These are phyloP conservation scores for Fusarium austroafricanum DNA, from an alignment of 2,329 filamentous ascomycete genomes.

Conservation along the genomic window DNA sequence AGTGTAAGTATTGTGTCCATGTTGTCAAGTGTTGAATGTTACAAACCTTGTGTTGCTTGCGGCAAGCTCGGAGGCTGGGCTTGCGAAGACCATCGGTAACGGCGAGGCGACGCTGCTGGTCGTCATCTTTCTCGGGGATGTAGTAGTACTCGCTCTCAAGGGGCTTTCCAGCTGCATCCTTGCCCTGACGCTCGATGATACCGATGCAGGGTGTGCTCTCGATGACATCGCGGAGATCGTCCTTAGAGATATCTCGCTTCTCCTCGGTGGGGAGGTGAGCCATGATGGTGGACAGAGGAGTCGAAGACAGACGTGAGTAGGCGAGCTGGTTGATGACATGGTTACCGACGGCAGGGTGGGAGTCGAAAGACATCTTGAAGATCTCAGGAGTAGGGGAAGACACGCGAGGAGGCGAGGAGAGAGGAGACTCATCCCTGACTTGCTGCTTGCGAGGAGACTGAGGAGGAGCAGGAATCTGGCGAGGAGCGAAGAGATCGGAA, in stretches of 20 bases:
- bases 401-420: constrained; percentile 43
- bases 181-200: constrained; percentile 88
- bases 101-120: constrained; percentile 80
- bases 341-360: constrained; percentile 70
- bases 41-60: constrained; percentile 96
- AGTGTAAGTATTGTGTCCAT: constrained; percentile 29
- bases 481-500: constrained; percentile 42
- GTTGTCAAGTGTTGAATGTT: background rate
- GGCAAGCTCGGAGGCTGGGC: constrained; percentile 86
- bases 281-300: constrained; percentile 89
- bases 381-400: constrained; percentile 38
- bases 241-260: constrained; percentile 68
- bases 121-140: constrained; percentile 84
- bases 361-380: constrained; percentile 46
- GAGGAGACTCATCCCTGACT: constrained; percentile 39
- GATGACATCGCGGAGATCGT: constrained; percentile 76
- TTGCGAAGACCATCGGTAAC: constrained; percentile 89
- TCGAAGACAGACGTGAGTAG: constrained; percentile 91
- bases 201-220: constrained; percentile 83
- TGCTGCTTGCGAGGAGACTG: constrained; percentile 44
- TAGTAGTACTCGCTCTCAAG: constrained; percentile 99
- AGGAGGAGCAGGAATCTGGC: constrained; percentile 38
- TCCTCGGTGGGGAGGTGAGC: constrained; percentile 81
- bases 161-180: constrained; percentile 92
- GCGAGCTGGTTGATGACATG: constrained; percentile 96